Evolutionary conservation across 2,329 filamentous ascomycete species (phyloP).

Genomic region (Aspergillus caelatus): DNA sequence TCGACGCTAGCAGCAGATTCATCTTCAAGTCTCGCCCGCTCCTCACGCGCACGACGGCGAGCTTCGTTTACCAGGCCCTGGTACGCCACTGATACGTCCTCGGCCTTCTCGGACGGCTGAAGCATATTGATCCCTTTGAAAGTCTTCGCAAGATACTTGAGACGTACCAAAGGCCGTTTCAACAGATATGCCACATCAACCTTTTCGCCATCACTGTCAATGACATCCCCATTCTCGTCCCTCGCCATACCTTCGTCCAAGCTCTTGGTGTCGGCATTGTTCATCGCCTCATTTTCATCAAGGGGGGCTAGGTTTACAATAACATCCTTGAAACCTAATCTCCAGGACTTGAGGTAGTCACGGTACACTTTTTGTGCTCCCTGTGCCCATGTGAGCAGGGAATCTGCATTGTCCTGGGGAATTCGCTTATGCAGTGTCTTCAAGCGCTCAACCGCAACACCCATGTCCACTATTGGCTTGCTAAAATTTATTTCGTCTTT

Average conservation of each 20-base stretch:
- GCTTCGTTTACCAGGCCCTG: slow-evolving; percentile 75
- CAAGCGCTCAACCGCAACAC: slow-evolving; percentile 81
- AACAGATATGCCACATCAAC: slow-evolving; percentile 93
- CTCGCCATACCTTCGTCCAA: slow-evolving; percentile 58
- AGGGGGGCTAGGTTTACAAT: slow-evolving; percentile 87
- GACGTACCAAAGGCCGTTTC: slow-evolving; percentile 81
- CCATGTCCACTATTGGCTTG: slow-evolving; percentile 92
- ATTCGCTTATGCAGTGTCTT: slow-evolving; percentile 79
- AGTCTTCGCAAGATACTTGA: slow-evolving; percentile 85
- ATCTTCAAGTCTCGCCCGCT: slow-evolving; percentile 74
- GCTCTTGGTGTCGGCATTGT: slow-evolving; percentile 49
- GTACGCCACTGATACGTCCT: slow-evolving; percentile 64
- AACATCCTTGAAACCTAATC: slow-evolving; percentile 90
- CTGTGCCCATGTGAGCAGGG: slow-evolving; percentile 79
- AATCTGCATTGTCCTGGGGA: slow-evolving; percentile 70
- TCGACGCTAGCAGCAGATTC: slow-evolving; percentile 86
- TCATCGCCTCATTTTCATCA: slow-evolving; percentile 60
- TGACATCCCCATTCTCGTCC: slow-evolving; percentile 63
- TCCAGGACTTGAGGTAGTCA: slow-evolving; percentile 85
- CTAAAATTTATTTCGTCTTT: slow-evolving; percentile 67
- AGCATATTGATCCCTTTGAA: slow-evolving; percentile 63
- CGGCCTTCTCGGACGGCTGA: slow-evolving; percentile 54
- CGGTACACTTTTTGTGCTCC: slow-evolving; percentile 76
- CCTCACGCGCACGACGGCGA: slow-evolving; percentile 72
- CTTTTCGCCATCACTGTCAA: slow-evolving; percentile 77